These are phyloP conservation scores for Apiospora koreana DNA, from an alignment of 2,329 filamentous ascomycete genomes.

Conservation along the genomic window DNA sequence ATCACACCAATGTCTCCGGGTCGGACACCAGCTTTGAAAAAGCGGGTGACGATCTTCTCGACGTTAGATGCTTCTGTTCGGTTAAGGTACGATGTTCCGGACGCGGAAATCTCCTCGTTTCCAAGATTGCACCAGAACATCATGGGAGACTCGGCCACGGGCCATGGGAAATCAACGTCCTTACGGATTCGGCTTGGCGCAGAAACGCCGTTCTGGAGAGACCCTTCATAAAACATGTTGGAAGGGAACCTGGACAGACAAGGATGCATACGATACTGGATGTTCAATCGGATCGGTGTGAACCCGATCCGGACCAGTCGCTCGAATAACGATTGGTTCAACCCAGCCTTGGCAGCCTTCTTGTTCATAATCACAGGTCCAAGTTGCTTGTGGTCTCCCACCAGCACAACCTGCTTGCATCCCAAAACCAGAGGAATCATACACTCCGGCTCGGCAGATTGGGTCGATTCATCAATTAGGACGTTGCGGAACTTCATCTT, in stretches of 20 bases:
- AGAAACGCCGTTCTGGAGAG: constrained; percentile 93
- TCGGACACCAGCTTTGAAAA: constrained; percentile 98
- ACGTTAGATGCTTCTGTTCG: constrained; percentile 96
- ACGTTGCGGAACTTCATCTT: constrained; percentile 99
- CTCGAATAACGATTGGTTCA: constrained; percentile 98
- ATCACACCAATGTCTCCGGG: constrained; percentile 95
- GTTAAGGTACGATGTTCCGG: constrained; percentile 96
- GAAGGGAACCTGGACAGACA: constrained; percentile 96
- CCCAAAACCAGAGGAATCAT: constrained; percentile 97
- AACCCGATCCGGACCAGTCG: constrained; percentile 90
- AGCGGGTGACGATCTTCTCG: constrained; percentile 96
- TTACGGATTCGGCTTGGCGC: constrained; percentile 83
- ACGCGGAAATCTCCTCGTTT: constrained; percentile 97
- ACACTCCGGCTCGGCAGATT: constrained; percentile 96
- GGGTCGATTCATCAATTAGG: constrained; percentile 95
- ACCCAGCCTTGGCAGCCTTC: constrained; percentile 94
- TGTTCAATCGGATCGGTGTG: constrained; percentile 88
- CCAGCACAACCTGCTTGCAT: constrained; percentile 98
- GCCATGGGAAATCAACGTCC: constrained; percentile 98
- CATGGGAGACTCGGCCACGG: constrained; percentile 91
- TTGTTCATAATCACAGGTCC: constrained; percentile 99
- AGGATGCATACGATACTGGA: constrained; percentile 99
- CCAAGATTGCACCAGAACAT: constrained; percentile 99
- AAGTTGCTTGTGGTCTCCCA: constrained; percentile 96
- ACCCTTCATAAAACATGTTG: constrained; percentile 99